phyloP scores from a whole-genome alignment of 352 stramenopile species.

The Globisporangium splendens region DNA sequence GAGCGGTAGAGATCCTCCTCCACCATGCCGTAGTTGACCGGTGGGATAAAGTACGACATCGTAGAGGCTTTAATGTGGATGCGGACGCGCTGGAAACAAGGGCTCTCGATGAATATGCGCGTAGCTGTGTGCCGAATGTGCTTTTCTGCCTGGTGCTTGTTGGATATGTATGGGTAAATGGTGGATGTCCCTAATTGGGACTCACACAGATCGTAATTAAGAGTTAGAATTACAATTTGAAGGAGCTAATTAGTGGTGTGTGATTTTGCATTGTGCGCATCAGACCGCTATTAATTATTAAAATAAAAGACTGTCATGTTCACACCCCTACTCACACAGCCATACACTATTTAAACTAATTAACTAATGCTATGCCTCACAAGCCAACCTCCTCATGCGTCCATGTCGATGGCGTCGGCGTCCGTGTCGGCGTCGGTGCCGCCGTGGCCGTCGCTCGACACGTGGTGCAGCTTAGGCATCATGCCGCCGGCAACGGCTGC shows the following conservation, averaged over 20 bases:
- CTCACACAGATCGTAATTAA: no score
- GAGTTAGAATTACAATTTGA: no score
- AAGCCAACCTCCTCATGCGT: not conserved
- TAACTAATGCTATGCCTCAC: not conserved
- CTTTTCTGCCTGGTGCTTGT: no score
- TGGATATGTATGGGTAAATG: no score
- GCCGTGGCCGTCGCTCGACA: conserved; percentile 36
- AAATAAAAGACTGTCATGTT: no score
- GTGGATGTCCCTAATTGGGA: no score
- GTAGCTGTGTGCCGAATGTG: no score
- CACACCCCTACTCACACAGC: no score
- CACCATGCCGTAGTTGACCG: conserved; percentile 92
- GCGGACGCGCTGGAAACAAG: not conserved
- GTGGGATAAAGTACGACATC: conserved; percentile 92
- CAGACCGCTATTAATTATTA: no score
- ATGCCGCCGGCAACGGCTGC: conserved; percentile 38
- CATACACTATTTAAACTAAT: not conserved
- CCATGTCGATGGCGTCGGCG: not conserved
- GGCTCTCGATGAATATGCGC: no score
- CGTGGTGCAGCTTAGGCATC: conserved; percentile 45
- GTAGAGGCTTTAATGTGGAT: not conserved
- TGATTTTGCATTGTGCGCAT: no score
- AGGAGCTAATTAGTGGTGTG: no score
- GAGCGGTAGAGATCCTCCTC: conserved; percentile 91
- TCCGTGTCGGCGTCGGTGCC: conserved; percentile 4